Evolutionary conservation across 108 stramenopile species (phyloP).

Genomic region (Epithemia pelagica): DNA sequence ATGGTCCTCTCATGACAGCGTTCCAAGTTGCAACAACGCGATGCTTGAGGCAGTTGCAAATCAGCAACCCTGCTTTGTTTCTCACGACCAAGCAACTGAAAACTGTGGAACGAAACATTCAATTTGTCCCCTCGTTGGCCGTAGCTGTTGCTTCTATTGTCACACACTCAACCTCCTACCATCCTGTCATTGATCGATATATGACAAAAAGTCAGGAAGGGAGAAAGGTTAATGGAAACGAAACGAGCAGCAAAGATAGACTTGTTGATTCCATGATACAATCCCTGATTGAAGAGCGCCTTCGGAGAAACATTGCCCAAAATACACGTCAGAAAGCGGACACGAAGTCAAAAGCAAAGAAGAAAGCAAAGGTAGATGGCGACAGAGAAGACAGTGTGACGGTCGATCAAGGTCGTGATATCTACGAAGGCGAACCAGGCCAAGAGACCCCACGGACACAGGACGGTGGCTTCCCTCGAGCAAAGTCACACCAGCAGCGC

Average conservation of each 20-base stretch:
- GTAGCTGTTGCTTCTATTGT: constrained; percentile 49
- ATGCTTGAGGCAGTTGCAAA: constrained; percentile 65
- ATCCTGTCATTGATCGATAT: constrained; percentile 1
- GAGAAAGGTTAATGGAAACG: not conserved
- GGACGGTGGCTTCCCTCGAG: no score
- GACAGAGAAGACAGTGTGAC: not conserved
- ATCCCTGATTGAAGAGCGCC: not conserved
- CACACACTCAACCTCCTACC: not conserved
- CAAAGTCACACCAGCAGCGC: no score
- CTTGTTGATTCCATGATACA: not conserved
- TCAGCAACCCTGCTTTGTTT: constrained; percentile 56
- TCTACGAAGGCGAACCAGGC: no score
- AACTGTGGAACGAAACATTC: constrained; percentile 55
- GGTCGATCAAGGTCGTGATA: no score
- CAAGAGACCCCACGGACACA: no score
- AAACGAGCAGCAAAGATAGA: not conserved
- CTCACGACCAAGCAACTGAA: constrained; percentile 61
- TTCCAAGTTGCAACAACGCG: constrained; percentile 50
- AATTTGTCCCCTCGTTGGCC: constrained; percentile 61
- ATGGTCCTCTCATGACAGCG: constrained; percentile 55
- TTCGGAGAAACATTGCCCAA: not conserved
- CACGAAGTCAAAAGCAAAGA: not conserved
- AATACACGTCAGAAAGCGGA: not conserved
- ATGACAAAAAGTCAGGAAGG: not conserved
- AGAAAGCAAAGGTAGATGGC: not conserved